Evolutionary conservation across 768 basidiomycete genomes (phyloP).

Genomic region (Amanita molliuscula): DNA sequence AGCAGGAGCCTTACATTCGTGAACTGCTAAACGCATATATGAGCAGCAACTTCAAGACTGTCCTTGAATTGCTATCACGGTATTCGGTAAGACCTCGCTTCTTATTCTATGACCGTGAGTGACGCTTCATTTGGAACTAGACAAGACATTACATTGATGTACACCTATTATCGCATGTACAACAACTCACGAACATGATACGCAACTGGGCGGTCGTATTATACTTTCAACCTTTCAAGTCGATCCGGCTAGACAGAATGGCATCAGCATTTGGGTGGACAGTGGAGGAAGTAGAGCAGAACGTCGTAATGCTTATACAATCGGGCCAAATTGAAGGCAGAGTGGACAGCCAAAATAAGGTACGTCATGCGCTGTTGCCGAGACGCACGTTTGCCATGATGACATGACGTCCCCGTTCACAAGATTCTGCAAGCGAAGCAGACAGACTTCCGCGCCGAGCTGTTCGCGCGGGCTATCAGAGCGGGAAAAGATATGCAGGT

Average conservation of each 20-base stretch:
- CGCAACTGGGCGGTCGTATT: conserved; percentile 71
- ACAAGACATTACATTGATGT: conserved; percentile 71
- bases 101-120: background rate
- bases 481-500: conserved; percentile 62
- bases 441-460: conserved; percentile 65
- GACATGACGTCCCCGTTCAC: background rate
- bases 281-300: conserved; percentile 56
- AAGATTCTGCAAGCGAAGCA: conserved; percentile 76
- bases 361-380: conserved; percentile 15
- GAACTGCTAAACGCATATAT: conserved; percentile 84
- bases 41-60: conserved; percentile 76
- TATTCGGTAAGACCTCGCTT: conserved; percentile 46
- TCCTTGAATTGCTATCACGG: conserved; percentile 61
- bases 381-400: conserved; percentile 4
- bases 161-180: conserved; percentile 62
- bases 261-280: conserved; percentile 78
- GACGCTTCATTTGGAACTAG: conserved; percentile 24
- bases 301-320: conserved; percentile 73
- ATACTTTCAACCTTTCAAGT: conserved; percentile 86
- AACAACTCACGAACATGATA: conserved; percentile 56
- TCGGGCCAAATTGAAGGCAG: conserved; percentile 69
- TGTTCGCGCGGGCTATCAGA: conserved; percentile 70
- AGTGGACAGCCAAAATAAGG: conserved; percentile 87
- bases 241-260: conserved; percentile 80
- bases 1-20: conserved; percentile 79